Conservation (phyloP, 805 yeast species). For the Candida alai region DNA sequence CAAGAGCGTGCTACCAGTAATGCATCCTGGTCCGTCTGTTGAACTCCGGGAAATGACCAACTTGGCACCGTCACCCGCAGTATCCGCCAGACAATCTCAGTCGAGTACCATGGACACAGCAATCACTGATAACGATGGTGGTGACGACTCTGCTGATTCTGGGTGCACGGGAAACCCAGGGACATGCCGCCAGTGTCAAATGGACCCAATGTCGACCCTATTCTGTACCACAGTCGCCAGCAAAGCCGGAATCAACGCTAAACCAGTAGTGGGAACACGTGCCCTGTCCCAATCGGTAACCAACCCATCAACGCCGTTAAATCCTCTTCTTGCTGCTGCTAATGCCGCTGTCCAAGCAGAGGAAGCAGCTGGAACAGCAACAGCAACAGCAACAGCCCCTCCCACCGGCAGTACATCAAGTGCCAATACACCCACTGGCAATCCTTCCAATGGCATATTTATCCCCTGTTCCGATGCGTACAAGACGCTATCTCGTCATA, state of each 20-base stretch:
- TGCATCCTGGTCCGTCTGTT: slow-evolving; percentile 62
- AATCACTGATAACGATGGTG: slow-evolving; percentile 8
- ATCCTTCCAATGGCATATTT: slow-evolving; percentile 37
- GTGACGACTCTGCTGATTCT: slow-evolving; percentile 22
- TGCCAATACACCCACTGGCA: slow-evolving; percentile 1
- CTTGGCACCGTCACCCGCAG: slow-evolving; percentile 26
- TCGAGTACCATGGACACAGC: slow-evolving; percentile 4
- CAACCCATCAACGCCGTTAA: slow-evolving; percentile 10
- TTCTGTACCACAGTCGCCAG: slow-evolving; percentile 85
- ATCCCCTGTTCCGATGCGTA: slow-evolving; percentile 91
- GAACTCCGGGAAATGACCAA: slow-evolving; percentile 46
- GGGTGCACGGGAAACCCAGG: slow-evolving; percentile 89
- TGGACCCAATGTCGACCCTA: slow-evolving; percentile 82
- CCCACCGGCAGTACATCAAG: slow-evolving; percentile 15
- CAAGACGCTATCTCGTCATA: slow-evolving; percentile 79
- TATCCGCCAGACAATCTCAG: slow-evolving; percentile 10
- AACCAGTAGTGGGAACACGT: too few species aligned
- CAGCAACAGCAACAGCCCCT: slow-evolving; percentile 12
- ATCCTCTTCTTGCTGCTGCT: slow-evolving; percentile 9
- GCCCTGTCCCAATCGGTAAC: slow-evolving; percentile 5
- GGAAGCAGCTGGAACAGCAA: slow-evolving; percentile 10
- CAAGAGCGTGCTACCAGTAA: slow-evolving; percentile 47
- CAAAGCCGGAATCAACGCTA: too few species aligned
- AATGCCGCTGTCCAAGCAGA: slow-evolving; percentile 17
- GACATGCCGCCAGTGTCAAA: slow-evolving; percentile 76